These are phyloP conservation scores for Penicillium sp. DNA, from an alignment of 2,329 filamentous ascomycete species.

Conservation along the genomic window DNA sequence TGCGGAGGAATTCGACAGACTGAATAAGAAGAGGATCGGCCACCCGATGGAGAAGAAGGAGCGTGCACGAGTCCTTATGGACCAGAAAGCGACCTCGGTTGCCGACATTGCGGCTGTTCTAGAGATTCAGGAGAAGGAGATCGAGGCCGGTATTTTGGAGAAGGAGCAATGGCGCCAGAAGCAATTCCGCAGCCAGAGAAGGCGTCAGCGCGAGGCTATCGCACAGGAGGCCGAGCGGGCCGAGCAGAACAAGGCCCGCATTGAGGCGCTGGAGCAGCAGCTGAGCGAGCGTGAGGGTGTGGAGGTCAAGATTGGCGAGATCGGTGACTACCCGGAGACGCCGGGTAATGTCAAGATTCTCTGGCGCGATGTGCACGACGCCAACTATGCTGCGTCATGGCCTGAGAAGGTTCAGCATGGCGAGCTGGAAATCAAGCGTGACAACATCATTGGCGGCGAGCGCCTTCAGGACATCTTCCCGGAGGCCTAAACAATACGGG, in stretches of 20 bases:
- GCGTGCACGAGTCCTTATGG: conserved; percentile 60
- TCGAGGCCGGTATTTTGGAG: conserved; percentile 36
- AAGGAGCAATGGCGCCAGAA: conserved; percentile 25
- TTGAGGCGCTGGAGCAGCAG: conserved; percentile 28
- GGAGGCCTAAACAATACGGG: conserved; percentile 30
- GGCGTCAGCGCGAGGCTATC: conserved; percentile 37
- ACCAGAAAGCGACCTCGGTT: conserved; percentile 66
- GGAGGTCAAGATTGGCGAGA: conserved; percentile 37
- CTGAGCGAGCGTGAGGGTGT: conserved; percentile 16
- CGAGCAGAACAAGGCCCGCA: conserved; percentile 28
- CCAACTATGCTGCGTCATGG: conserved; percentile 48
- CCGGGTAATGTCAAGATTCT: conserved; percentile 47
- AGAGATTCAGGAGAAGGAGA: conserved; percentile 50
- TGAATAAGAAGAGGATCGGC: conserved; percentile 47
- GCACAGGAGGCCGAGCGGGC: conserved; percentile 30
- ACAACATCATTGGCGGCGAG: conserved; percentile 43
- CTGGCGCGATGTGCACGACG: conserved; percentile 52
- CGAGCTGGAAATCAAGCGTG: conserved; percentile 41
- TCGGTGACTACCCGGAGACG: conserved; percentile 32
- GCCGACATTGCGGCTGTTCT: conserved; percentile 64
- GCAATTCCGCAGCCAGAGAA: conserved; percentile 4
- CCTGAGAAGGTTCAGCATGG: conserved; percentile 49
- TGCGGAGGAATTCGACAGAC: conserved; percentile 47
- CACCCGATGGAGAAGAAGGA: conserved; percentile 53
- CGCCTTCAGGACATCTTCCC: conserved; percentile 10